Conservation (phyloP, 495 filamentous ascomycete species). For the Podospora pseudocomata region DNA sequence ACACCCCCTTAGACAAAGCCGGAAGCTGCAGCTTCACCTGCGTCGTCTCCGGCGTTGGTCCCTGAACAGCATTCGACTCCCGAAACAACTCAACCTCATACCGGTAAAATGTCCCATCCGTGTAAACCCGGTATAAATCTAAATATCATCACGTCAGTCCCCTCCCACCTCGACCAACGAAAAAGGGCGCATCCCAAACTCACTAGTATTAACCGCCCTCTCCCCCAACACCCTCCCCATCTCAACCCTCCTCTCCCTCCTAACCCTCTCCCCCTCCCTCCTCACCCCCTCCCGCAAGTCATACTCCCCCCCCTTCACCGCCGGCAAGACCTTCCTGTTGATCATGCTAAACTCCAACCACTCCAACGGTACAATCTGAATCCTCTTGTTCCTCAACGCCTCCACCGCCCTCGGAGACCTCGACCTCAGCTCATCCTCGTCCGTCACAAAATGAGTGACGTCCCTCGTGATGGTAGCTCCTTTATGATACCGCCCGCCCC, state of each 20-base stretch:
- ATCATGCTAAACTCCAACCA: constrained; percentile 11
- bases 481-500: neutral
- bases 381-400: neutral
- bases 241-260: neutral
- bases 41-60: neutral
- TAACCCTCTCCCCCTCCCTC: constrained; percentile 1
- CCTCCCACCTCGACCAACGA: neutral
- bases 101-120: neutral
- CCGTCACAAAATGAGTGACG: neutral
- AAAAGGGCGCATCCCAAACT: neutral
- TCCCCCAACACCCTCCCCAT: neutral
- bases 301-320: neutral
- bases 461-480: neutral
- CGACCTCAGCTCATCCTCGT: neutral
- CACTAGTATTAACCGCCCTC: constrained; percentile 10
- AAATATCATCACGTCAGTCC: neutral
- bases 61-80: neutral
- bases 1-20: neutral
- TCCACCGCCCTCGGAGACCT: neutral
- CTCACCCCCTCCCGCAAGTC: neutral
- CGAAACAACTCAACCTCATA: constrained; percentile 5
- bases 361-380: constrained; percentile 3
- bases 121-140: constrained; percentile 5
- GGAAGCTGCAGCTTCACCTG: neutral
- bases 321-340: constrained; percentile 2